Conservation (phyloP, 1,139 yeast genomes). For the Arxiozyma bovina region DNA sequence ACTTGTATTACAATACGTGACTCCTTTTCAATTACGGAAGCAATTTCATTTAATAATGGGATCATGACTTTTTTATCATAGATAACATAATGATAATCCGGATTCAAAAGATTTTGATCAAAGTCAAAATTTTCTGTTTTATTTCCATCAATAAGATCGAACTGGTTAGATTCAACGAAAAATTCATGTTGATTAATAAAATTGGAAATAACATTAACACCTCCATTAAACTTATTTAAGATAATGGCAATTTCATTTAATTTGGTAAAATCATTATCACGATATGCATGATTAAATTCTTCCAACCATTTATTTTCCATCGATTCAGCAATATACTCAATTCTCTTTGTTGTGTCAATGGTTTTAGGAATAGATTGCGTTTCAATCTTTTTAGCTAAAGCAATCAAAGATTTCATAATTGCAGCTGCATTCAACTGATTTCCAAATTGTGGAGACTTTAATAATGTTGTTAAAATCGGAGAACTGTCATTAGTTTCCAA, state of each 20-base stretch:
- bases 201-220: conserved; percentile 70
- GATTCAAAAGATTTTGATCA: conserved; percentile 44
- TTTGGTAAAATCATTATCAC: conserved; percentile 45
- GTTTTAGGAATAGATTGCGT: conserved; percentile 46
- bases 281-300: conserved; percentile 48
- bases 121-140: conserved; percentile 13
- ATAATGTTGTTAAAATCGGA: conserved; percentile 48
- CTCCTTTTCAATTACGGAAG: conserved; percentile 51
- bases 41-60: conserved; percentile 36
- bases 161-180: conserved; percentile 44
- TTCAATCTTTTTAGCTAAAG: conserved; percentile 53
- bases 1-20: conserved; percentile 66
- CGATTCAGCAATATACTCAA: conserved; percentile 64
- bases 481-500: conserved; percentile 45
- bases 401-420: conserved; percentile 55
- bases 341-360: conserved; percentile 41
- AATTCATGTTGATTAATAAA: conserved; percentile 77
- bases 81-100: conserved; percentile 34
- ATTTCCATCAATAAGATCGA: conserved; percentile 14
- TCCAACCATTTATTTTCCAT: conserved; percentile 62
- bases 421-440: conserved; percentile 62
- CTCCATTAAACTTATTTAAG: conserved; percentile 78
- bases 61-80: conserved; percentile 35
- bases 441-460: conserved; percentile 32
- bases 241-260: conserved; percentile 75